These are phyloP conservation scores for Colletotrichum godetiae DNA, from an alignment of 2,329 filamentous ascomycete genomes.

Conservation along the genomic window DNA sequence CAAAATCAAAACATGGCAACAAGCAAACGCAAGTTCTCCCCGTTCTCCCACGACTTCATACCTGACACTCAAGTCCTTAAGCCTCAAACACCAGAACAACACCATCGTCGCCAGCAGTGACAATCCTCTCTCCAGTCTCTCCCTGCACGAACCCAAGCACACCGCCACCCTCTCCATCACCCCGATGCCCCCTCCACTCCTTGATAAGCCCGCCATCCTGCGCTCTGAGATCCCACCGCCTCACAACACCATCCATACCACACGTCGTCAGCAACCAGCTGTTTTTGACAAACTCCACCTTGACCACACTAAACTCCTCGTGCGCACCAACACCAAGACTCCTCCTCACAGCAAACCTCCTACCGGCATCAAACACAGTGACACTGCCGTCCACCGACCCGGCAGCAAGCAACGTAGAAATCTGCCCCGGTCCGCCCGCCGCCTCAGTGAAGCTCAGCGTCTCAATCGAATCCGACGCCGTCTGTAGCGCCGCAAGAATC, in stretches of 20 bases:
- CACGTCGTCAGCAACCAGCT: constrained; percentile 83
- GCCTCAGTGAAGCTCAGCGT: constrained; percentile 71
- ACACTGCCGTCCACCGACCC: constrained; percentile 82
- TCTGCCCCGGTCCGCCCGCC: constrained; percentile 49
- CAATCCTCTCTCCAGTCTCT: constrained; percentile 76
- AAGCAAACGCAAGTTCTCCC: background rate
- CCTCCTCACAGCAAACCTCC: constrained; percentile 87
- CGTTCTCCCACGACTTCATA: too few species aligned
- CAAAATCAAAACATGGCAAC: background rate
- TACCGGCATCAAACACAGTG: constrained; percentile 85
- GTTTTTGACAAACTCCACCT: constrained; percentile 84
- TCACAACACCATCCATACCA: constrained; percentile 91
- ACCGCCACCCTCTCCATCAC: constrained; percentile 87
- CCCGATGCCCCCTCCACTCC: constrained; percentile 91
- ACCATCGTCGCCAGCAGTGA: constrained; percentile 92
- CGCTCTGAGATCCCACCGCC: constrained; percentile 85
- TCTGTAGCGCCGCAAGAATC: constrained; percentile 86
- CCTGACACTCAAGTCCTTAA: constrained; percentile 38
- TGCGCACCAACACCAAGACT: constrained; percentile 82
- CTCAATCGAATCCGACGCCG: constrained; percentile 82
- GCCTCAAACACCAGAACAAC: constrained; percentile 76
- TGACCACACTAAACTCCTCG: constrained; percentile 90
- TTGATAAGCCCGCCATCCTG: constrained; percentile 76
- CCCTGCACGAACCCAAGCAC: constrained; percentile 92
- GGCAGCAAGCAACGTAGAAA: constrained; percentile 65